Percentiles rank a stretch among this genome's conserved stretches.
Evolutionary conservation across 1,284 basidiomycete species (phyloP).

Genomic region (Vanrija sp.): DNA sequence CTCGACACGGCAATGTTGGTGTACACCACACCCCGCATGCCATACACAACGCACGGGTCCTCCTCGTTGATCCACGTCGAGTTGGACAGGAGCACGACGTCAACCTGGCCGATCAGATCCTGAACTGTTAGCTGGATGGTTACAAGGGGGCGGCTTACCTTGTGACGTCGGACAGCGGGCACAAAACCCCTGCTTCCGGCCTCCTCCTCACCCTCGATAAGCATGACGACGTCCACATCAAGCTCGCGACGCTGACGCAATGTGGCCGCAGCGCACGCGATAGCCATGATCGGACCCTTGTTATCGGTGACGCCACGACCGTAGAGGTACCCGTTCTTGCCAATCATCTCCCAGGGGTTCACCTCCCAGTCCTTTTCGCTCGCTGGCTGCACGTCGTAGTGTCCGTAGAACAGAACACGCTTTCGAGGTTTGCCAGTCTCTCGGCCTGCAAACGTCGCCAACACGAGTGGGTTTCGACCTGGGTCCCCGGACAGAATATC

Average conservation of each 20-base stretch:
- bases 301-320: conserved; percentile 88
- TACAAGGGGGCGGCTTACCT: conserved; percentile 39
- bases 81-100: conserved; percentile 80
- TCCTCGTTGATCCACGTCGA: conserved; percentile 96
- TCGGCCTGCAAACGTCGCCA: conserved; percentile 72
- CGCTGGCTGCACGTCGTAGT: conserved; percentile 89
- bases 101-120: conserved; percentile 74
- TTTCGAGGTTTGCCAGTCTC: conserved; percentile 52
- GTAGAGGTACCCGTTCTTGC: conserved; percentile 84
- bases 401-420: conserved; percentile 80
- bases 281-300: conserved; percentile 89
- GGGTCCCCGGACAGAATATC: conserved; percentile 55
- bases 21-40: conserved; percentile 80
- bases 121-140: conserved; percentile 31
- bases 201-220: conserved; percentile 96
- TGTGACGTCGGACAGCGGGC: conserved; percentile 68
- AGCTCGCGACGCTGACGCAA: conserved; percentile 69
- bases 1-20: conserved; percentile 59
- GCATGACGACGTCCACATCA: conserved; percentile 79
- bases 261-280: conserved; percentile 82
- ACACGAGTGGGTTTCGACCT: conserved; percentile 74
- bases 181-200: conserved; percentile 81
- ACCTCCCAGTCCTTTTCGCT: conserved; percentile 71
- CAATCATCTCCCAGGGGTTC: conserved; percentile 76
- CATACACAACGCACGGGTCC: conserved; percentile 93